Evolutionary conservation across 164 flowering plant genomes (phyloP).

Genomic region (Annona squamosa): DNA sequence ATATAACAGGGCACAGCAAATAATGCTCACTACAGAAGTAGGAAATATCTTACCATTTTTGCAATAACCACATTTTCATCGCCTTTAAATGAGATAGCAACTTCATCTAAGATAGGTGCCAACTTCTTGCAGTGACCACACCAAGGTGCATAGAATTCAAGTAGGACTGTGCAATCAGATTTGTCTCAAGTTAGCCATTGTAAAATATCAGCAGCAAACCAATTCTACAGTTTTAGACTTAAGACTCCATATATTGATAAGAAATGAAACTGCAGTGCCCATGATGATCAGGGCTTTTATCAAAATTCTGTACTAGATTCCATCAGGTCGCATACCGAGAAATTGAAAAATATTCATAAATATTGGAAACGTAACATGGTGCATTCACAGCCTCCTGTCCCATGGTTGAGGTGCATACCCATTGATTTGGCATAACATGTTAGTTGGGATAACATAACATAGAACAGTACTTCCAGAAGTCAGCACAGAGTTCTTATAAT

Average conservation of each 20-base stretch:
- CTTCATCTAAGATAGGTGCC: slow-evolving; percentile 94
- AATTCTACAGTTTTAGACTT: no score
- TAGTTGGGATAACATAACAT: neutral
- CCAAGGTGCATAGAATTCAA: slow-evolving; percentile 98
- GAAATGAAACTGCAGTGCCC: no score
- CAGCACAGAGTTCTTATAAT: neutral
- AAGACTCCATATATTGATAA: no score
- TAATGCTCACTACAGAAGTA: neutral
- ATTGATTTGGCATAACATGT: no score
- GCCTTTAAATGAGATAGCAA: slow-evolving; percentile 62
- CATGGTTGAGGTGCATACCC: no score
- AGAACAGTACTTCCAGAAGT: neutral
- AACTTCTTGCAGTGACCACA: slow-evolving; percentile 92
- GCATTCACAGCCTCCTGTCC: no score
- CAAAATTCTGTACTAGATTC: no score
- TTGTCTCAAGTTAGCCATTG: neutral
- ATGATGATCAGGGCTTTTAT: no score
- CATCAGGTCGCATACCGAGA: no score
- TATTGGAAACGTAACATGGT: no score
- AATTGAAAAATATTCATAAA: no score
- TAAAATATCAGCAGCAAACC: no score
- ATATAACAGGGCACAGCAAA: neutral
- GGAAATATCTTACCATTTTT: slow-evolving; percentile 52
- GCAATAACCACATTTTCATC: slow-evolving; percentile 72
- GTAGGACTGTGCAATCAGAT: slow-evolving; percentile 46